Evolutionary conservation across 805 yeast species (phyloP), one percentile per base, ranked within the genome.

Genomic region (Tetrapisispora phaffii): DNA sequence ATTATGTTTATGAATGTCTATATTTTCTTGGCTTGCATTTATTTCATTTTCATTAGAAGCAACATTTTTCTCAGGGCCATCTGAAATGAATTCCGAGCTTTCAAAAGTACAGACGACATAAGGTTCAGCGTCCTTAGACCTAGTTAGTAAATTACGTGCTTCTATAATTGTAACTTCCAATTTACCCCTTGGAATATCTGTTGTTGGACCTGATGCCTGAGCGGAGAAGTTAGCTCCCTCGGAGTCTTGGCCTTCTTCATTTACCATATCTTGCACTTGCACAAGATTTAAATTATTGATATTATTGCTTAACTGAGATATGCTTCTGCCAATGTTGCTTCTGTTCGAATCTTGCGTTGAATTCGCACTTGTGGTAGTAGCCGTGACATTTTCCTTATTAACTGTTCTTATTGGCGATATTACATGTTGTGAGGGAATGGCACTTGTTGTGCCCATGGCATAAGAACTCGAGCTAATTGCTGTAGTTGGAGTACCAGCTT

Each of bases 31-130:
- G 47, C 48, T 49, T 19, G 34, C 21, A 34, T 39, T 40, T 21
- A 44, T 45, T 10, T 38, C 44, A 47, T 50, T 49, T 28, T 41
- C 41, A 16, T 42, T 46, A 32, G 52, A 55, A 43, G 55, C 58
- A 41, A 53, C 56, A 44, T 56, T 62, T 34, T 17, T 29, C 51
- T 67, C 83, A 1, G 95, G 87, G 4, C 88, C 89, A 50, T 80
- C 79, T 22, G 95, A 80, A 48, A 90, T 88, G 52, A 81, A 85
- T 67, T 93, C 97, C 1, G 94, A 82, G 49, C 90, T 82, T 62
- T 87, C 95, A 69, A 85, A 88, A 10, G 95, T 83, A 64, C 94
- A 85, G 32, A 88, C 96, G 17, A 85, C 95, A 62, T 88, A 83
- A 3, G 96, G 96, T 53, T 77, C 84, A 3, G 90, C 72, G 58